Evolutionary conservation across 2,329 filamentous ascomycete genomes (phyloP), one percentile per base, ranked within the genome.

Genomic region (Aspergillus neotritici): DNA sequence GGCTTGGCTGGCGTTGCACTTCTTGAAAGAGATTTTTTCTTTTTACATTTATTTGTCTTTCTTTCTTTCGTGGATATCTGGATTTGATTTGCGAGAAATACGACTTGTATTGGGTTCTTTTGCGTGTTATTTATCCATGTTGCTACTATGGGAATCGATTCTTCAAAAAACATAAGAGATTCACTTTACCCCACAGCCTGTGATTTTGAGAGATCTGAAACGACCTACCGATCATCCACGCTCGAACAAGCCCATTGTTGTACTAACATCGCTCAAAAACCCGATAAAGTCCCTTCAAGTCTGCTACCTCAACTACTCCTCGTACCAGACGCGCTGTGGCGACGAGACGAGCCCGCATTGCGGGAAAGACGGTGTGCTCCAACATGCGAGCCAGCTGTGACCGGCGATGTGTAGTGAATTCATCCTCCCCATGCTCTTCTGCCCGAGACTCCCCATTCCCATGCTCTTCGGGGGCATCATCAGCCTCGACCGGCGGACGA

Each of bases 261-360:
- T 12, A 41, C 78, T 65, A 97, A 65, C 93, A 97, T 42, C 93
- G 74, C 69, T 98, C 93, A 73, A 98, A 98, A 3, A 97, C 90
- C 35, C 87, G 75, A 66, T 98, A 98, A 45, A 98, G 63, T 0
- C 90, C 89, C 66, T 95, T 97, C 46, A 97, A 66, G 68, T 94
- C 88, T 2, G 93, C 91, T 37, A 95, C 81, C 66, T 98, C 91
- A 36, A 94, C 70, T 9, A 95, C 80, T 0, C 82, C 85, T 39
- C 82, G 80, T 68, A 94, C 79, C 56, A 97, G 68, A 4, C 77
- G 75, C 51, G 79, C 84, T 7, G 93, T 96, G 14, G 87, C 90
- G 43, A 97, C 80, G 36, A 98, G 68, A 44, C 89, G 76, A 4
- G 84, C 75, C 63, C 88, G 87, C 60, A 96, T 87, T 1, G 89